Evolutionary conservation across 176 grass and related monocot genomes (phyloP).

Genomic region (Echinochloa phyllopogon): DNA sequence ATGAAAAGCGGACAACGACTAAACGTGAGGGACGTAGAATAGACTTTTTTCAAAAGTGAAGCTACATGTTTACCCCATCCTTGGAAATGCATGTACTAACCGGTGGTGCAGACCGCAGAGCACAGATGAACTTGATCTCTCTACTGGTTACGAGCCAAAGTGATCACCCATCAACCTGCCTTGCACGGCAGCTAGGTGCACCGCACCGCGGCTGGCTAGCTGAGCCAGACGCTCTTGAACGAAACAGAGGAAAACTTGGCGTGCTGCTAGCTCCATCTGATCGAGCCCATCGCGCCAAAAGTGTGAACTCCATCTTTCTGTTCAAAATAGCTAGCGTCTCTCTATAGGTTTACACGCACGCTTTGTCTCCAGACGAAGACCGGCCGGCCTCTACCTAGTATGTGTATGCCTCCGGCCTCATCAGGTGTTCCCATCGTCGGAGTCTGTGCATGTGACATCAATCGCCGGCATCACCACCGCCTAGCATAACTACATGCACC

Average conservation of each 20-base stretch:
- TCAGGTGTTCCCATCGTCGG: not conserved
- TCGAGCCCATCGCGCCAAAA: not conserved
- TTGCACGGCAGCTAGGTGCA: not conserved
- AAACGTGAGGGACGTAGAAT: too few species aligned
- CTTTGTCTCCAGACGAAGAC: not conserved
- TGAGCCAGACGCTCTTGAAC: not conserved
- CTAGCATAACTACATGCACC: not conserved
- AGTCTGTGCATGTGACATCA: not conserved
- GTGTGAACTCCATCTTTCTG: not conserved
- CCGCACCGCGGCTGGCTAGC: not conserved
- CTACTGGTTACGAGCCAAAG: too few species aligned
- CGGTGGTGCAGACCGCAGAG: too few species aligned
- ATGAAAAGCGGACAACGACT: too few species aligned
- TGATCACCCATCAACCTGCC: too few species aligned
- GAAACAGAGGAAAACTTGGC: not conserved
- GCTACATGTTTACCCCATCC: too few species aligned
- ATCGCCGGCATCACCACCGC: not conserved
- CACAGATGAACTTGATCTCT: too few species aligned
- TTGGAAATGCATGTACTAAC: too few species aligned
- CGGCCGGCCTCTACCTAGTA: too few species aligned
- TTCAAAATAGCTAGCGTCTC: not conserved
- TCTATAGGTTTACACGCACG: not conserved
- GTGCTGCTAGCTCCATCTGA: slow-evolving; percentile 3
- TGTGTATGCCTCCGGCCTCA: not conserved
- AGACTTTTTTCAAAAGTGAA: too few species aligned